A percentile compares a stretch with the other conserved stretches of the same genome.
phyloP scores from a whole-genome alignment of 1,284 basidiomycete genomes.

The Abortiporus biennis region DNA sequence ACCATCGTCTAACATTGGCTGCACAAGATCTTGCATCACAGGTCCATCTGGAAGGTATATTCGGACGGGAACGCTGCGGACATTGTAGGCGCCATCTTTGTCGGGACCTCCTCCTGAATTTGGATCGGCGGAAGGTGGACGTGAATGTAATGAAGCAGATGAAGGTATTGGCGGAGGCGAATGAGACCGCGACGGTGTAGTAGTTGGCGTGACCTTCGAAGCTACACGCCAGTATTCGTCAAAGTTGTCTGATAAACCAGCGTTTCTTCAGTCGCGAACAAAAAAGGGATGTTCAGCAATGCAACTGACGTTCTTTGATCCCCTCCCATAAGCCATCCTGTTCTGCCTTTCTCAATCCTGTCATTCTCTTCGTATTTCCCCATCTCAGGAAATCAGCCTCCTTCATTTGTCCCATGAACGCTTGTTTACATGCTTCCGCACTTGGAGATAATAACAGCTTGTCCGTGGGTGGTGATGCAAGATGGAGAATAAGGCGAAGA shows the following conservation, averaged over 20 bases:
- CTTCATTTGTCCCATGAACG: constrained; percentile 91
- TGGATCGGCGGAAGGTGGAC: constrained; percentile 68
- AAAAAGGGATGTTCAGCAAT: background rate
- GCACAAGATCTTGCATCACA: constrained; percentile 83
- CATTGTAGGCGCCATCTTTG: constrained; percentile 75
- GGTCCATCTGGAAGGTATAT: constrained; percentile 91
- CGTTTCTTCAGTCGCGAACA: background rate
- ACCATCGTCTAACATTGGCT: constrained; percentile 72
- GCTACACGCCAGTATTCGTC: constrained; percentile 93
- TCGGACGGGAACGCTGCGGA: constrained; percentile 83
- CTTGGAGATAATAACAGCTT: constrained; percentile 77
- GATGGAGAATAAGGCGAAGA: constrained; percentile 76
- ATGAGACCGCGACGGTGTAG: constrained; percentile 46
- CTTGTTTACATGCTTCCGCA: constrained; percentile 80
- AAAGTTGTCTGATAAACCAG: constrained; percentile 70
- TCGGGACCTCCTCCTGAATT: constrained; percentile 37
- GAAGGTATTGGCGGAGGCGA: constrained; percentile 47
- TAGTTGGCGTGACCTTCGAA: constrained; percentile 73
- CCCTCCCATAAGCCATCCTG: constrained; percentile 95
- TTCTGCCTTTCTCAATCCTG: constrained; percentile 79
- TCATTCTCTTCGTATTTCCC: constrained; percentile 92
- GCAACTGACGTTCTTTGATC: constrained; percentile 76
- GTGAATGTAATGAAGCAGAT: constrained; percentile 49
- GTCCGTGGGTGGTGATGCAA: constrained; percentile 79
- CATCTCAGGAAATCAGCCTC: constrained; percentile 94